These are phyloP conservation scores for Backusella tuberculispora DNA, from an alignment of 192 early-diverging fungal species.

Conservation along the genomic window DNA sequence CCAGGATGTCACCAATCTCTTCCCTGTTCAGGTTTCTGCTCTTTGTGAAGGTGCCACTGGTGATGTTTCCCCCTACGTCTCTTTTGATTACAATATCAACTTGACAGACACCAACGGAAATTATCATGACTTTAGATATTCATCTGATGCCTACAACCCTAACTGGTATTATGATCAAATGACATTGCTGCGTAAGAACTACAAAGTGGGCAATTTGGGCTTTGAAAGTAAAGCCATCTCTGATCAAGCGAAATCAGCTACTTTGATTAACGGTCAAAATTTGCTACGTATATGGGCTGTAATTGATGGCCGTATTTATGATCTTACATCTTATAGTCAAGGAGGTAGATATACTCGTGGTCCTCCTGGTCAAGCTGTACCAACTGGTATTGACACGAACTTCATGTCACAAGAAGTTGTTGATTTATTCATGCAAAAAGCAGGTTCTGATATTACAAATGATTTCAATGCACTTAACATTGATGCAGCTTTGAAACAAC, in stretches of 20 bases:
- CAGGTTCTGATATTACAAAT: slow-evolving; percentile 56
- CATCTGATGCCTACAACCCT: slow-evolving; percentile 17
- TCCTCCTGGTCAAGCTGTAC: slow-evolving; percentile 33
- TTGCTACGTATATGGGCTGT: slow-evolving; percentile 55
- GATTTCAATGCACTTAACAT: slow-evolving; percentile 37
- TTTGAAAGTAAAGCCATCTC: slow-evolving; percentile 59
- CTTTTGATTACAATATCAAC: slow-evolving; percentile 56
- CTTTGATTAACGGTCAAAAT: slow-evolving; percentile 73
- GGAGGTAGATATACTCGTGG: slow-evolving; percentile 44
- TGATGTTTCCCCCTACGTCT: slow-evolving; percentile 36
- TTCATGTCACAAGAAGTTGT: slow-evolving; percentile 46
- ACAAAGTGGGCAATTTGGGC: slow-evolving; percentile 65
- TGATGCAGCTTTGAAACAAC: slow-evolving; percentile 25
- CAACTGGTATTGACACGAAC: slow-evolving; percentile 40
- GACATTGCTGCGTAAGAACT: slow-evolving; percentile 51
- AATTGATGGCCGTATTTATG: slow-evolving; percentile 68
- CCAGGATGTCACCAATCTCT: slow-evolving; percentile 62
- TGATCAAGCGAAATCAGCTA: slow-evolving; percentile 50
- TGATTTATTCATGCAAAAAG: slow-evolving; percentile 45
- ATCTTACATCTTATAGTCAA: slow-evolving; percentile 64
- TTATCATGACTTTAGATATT: slow-evolving; percentile 32
- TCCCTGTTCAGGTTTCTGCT: slow-evolving; percentile 61
- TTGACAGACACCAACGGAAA: slow-evolving; percentile 36
- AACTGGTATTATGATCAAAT: slow-evolving; percentile 48
- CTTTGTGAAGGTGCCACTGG: slow-evolving; percentile 62